Evolutionary conservation across 1,284 basidiomycete species (phyloP).

Genomic region (Tetrapyrgos nigripes): DNA sequence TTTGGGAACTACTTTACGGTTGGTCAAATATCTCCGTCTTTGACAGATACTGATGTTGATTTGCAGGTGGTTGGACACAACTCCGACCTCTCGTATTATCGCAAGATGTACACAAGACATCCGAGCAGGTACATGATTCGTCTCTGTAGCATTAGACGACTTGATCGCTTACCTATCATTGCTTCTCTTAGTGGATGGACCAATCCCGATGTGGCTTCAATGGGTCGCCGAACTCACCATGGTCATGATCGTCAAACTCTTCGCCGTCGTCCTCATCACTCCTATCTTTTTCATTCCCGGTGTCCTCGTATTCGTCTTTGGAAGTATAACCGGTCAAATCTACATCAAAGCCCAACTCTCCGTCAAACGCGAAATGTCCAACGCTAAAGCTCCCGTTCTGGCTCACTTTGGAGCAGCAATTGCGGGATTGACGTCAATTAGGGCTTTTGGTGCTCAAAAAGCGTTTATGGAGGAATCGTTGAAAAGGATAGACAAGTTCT

Average conservation of each 20-base stretch:
- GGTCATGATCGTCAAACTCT: slow-evolving; percentile 44
- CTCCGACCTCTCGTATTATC: slow-evolving; percentile 65
- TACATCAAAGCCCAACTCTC: slow-evolving; percentile 81
- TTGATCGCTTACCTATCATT: neutral
- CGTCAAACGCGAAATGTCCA: slow-evolving; percentile 80
- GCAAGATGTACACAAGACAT: slow-evolving; percentile 68
- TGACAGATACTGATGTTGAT: neutral
- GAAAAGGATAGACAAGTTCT: slow-evolving; percentile 53
- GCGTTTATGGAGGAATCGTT: slow-evolving; percentile 53
- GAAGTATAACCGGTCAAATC: slow-evolving; percentile 39
- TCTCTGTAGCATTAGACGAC: slow-evolving; percentile 1
- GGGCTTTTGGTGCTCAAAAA: slow-evolving; percentile 62
- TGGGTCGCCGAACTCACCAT: slow-evolving; percentile 28
- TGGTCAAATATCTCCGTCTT: neutral
- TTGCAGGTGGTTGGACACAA: slow-evolving; percentile 49
- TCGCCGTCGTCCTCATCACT: slow-evolving; percentile 48
- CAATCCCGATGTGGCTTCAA: slow-evolving; percentile 18
- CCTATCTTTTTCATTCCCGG: slow-evolving; percentile 45
- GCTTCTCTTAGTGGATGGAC: slow-evolving; percentile 23
- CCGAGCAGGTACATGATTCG: slow-evolving; percentile 36
- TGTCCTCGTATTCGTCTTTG: slow-evolving; percentile 44
- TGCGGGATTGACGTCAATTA: slow-evolving; percentile 68
- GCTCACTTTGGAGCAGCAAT: slow-evolving; percentile 66
- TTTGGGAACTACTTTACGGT: slow-evolving; percentile 51
- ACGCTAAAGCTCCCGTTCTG: slow-evolving; percentile 71